phyloP scores from a whole-genome alignment of 495 filamentous ascomycete genomes.

The Zalerion maritima region DNA sequence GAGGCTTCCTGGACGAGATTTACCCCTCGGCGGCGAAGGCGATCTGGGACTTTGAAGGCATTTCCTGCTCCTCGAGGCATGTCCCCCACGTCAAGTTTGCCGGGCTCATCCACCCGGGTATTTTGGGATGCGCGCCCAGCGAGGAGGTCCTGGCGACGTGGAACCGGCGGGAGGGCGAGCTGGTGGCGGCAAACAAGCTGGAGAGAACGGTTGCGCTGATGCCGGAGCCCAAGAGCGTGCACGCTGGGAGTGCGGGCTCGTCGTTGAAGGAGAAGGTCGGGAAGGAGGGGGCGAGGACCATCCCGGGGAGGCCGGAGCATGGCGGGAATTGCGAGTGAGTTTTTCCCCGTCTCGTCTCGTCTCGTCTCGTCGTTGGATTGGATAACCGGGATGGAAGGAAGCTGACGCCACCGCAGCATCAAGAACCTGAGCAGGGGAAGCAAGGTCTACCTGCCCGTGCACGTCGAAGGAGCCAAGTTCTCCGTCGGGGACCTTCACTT shows the following conservation, averaged over 20 bases:
- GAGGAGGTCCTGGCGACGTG: conserved; percentile 48
- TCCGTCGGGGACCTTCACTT: conserved; percentile 88
- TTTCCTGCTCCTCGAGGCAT: conserved; percentile 81
- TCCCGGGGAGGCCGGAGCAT: conserved; percentile 62
- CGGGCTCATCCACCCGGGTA: conserved; percentile 89
- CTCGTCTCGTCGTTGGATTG: background rate
- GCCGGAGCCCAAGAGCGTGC: conserved; percentile 53
- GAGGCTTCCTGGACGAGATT: conserved; percentile 80
- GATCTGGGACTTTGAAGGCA: conserved; percentile 97
- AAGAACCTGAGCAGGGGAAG: conserved; percentile 79
- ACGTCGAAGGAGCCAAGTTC: conserved; percentile 78
- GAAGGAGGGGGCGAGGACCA: conserved; percentile 74
- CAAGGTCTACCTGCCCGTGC: conserved; percentile 79
- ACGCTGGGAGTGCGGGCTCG: conserved; percentile 51
- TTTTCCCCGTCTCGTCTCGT: background rate
- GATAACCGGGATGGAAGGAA: too few species aligned
- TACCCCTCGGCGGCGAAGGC: conserved; percentile 86
- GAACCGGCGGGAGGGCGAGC: conserved; percentile 68
- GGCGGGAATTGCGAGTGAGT: conserved; percentile 32
- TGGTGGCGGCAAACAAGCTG: conserved; percentile 52
- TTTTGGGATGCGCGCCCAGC: conserved; percentile 81
- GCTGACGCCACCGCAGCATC: conserved; percentile 68
- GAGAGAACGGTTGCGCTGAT: conserved; percentile 69
- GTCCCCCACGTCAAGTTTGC: conserved; percentile 81
- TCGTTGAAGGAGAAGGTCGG: conserved; percentile 60